A percentile compares a stretch with the other conserved stretches of the same genome.
These are phyloP conservation scores for Leucocoprinus leucothites DNA, from an alignment of 768 basidiomycete species.

Conservation along the genomic window DNA sequence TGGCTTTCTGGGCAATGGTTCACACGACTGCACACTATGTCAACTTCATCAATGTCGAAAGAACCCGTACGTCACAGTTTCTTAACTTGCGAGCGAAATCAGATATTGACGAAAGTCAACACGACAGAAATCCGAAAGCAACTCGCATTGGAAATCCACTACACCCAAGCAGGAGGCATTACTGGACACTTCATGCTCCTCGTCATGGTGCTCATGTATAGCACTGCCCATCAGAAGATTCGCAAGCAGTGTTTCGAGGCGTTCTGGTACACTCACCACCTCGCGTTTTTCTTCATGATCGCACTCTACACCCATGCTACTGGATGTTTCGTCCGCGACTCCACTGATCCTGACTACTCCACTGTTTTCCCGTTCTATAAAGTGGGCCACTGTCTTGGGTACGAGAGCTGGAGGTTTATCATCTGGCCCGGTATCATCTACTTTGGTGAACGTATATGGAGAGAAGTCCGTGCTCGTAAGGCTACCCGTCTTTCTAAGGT, in stretches of 20 bases:
- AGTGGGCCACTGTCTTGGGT: constrained; percentile 86
- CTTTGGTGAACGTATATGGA: constrained; percentile 81
- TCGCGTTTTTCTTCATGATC: constrained; percentile 93
- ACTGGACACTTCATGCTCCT: constrained; percentile 95
- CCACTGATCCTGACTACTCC: constrained; percentile 67
- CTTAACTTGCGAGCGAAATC: not conserved
- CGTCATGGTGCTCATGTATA: constrained; percentile 91
- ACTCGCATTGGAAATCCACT: constrained; percentile 81
- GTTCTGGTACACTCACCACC: constrained; percentile 97
- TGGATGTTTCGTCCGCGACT: constrained; percentile 93
- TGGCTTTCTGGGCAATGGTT: constrained; percentile 91
- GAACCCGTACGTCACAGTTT: constrained; percentile 56
- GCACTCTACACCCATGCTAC: constrained; percentile 88
- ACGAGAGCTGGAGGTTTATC: constrained; percentile 85
- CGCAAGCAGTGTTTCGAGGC: constrained; percentile 89
- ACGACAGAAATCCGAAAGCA: constrained; percentile 75
- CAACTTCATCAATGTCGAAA: constrained; percentile 91
- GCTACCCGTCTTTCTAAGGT: constrained; percentile 82
- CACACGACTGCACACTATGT: constrained; percentile 94
- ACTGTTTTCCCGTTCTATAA: constrained; percentile 83
- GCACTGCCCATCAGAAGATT: constrained; percentile 86
- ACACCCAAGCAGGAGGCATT: constrained; percentile 86
- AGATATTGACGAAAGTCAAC: not conserved
- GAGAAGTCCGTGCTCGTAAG: constrained; percentile 78
- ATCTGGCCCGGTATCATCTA: constrained; percentile 93